phyloP scores from a whole-genome alignment of 495 filamentous ascomycete genomes.

The Achaetomiella virescens region DNA sequence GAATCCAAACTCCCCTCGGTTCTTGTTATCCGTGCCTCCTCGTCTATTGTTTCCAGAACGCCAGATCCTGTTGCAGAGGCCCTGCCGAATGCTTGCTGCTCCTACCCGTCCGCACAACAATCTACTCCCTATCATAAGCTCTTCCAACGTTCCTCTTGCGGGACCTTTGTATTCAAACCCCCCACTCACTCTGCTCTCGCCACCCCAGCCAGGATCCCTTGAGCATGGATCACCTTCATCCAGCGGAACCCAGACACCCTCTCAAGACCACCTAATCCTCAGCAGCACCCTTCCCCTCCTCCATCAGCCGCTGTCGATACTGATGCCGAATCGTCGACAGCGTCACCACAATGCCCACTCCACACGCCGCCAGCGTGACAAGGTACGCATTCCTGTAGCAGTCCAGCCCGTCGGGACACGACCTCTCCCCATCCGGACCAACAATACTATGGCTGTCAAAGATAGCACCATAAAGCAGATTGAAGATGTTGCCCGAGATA shows the following conservation, averaged over 20 bases:
- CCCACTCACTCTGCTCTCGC: too few relatives aligned
- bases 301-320: conserved; percentile 24
- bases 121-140: too few relatives aligned
- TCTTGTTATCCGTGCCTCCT: background rate
- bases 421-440: conserved; percentile 58
- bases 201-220: background rate
- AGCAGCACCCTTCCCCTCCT: conserved; percentile 30
- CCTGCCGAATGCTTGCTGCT: background rate
- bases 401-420: conserved; percentile 70
- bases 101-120: background rate
- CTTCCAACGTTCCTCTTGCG: background rate
- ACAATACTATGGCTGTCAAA: conserved; percentile 73
- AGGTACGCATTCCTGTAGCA: conserved; percentile 82
- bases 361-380: conserved; percentile 70
- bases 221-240: background rate
- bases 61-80: too few relatives aligned
- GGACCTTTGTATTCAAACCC: background rate
- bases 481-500: conserved; percentile 83
- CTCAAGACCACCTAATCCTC: conserved; percentile 23
- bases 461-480: conserved; percentile 75
- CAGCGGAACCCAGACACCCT: background rate
- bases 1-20: background rate
- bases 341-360: conserved; percentile 61
- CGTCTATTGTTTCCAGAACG: too few relatives aligned
- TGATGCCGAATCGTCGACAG: conserved; percentile 75